Evolutionary conservation across 2,329 filamentous ascomycete species (phyloP), one percentile per base, ranked within the genome.

Genomic region (Myriosclerotinia scirpicola): DNA sequence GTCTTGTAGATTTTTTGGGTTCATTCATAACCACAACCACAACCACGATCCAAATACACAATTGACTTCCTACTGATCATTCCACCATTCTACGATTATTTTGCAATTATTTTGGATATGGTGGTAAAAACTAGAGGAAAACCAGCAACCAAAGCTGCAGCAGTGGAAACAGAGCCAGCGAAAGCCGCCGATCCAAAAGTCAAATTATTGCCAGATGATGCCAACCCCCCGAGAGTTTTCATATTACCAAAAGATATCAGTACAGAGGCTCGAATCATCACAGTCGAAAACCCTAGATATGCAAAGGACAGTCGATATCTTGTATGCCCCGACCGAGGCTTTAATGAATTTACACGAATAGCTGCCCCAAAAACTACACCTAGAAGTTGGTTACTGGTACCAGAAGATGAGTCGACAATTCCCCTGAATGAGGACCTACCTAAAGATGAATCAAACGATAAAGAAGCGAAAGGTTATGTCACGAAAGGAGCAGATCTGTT

Each of bases 401-500:
- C 54, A 65, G 46, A 67, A 40, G 26, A 59, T 22, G 42, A 50
- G 26, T 46, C 17, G 6, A 69, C 72, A 6, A 69, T 54, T 14
- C 36, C 65, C 5, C 26, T 30, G 5, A 69, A 72, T 8, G 69
- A 75, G 14, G 68, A 72, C 12, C 34, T 68, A 40, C 66, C 69
- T 72, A 63, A 64, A 53, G 65, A 71, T 72, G 42, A 72, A 40
- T 36, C 34, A 8, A 30, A 48, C 11, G 20, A 38, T 76, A 71
- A 64, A 62, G 54, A 69, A 36, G 62, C 66, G 65, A 71, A 72
- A 42, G 86, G 83, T 15, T 85, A 85, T 71, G 79, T 92, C 34
- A 84, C 87, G 44, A 87, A 88, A 73, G 83, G 83, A 54, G 87
- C 92, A 44, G 87, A 93, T 68, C 80, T 98, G n/a, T 90, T 90